A percentile compares a stretch with the other conserved stretches of the same genome.
phyloP scores from a whole-genome alignment of 2,329 filamentous ascomycete species.

The Claviceps pazoutovae region DNA sequence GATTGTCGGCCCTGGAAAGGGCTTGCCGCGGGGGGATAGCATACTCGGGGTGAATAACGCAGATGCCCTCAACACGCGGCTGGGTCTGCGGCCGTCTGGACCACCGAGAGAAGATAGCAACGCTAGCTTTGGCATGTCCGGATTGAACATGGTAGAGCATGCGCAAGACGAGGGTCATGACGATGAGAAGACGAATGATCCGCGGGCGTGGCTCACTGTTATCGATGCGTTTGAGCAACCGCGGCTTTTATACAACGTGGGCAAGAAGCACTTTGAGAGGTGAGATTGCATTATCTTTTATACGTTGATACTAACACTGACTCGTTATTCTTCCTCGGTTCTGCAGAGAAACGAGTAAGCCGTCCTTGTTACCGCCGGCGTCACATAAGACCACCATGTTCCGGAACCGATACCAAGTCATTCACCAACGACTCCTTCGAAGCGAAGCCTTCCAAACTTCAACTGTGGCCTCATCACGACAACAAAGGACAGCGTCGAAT shows the following conservation, averaged over 20 bases:
- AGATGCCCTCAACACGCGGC: constrained; percentile 38
- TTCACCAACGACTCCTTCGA: constrained; percentile 80
- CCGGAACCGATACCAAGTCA: constrained; percentile 78
- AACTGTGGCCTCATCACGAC: constrained; percentile 48
- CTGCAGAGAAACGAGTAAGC: constrained; percentile 43
- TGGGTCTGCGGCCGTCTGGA: constrained; percentile 34
- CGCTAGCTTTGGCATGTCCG: constrained; percentile 49
- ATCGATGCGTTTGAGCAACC: constrained; percentile 79
- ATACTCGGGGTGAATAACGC: constrained; percentile 43
- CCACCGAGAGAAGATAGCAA: constrained; percentile 46
- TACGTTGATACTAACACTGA: not conserved
- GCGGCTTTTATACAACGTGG: constrained; percentile 57
- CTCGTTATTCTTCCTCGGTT: not conserved
- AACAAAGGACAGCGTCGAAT: constrained; percentile 37
- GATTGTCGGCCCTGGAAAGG: constrained; percentile 37
- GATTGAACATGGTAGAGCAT: constrained; percentile 36
- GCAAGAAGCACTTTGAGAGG: constrained; percentile 85
- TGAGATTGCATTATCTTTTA: constrained; percentile 16
- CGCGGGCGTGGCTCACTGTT: constrained; percentile 71
- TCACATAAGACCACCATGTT: constrained; percentile 76
- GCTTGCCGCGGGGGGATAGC: constrained; percentile 43
- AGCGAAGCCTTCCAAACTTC: constrained; percentile 89
- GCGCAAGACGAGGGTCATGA: constrained; percentile 27
- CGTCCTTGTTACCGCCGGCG: constrained; percentile 61
- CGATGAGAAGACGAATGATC: constrained; percentile 47